phyloP scores from a whole-genome alignment of 345 rosid genomes.

The Angophora floribunda region DNA sequence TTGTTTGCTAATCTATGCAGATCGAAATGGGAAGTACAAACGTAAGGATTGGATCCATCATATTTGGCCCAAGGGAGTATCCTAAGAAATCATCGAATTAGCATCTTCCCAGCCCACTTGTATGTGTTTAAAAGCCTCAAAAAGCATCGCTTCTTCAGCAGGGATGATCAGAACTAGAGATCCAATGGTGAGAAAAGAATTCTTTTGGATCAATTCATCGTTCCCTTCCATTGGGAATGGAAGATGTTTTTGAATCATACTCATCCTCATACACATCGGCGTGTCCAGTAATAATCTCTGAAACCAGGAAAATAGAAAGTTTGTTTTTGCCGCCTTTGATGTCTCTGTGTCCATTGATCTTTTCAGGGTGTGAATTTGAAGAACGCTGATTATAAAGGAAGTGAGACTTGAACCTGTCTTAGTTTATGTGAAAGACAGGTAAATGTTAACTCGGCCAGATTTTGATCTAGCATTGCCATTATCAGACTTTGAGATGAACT shows the following conservation, averaged over 20 bases:
- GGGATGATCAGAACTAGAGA: not conserved
- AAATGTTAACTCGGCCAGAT: not conserved
- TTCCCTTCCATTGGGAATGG: not conserved
- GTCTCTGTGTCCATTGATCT: not conserved
- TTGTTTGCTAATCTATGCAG: slow-evolving; percentile 22
- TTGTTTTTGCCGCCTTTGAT: not conserved
- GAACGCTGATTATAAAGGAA: not conserved
- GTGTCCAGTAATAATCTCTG: not conserved
- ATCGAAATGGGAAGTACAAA: slow-evolving; percentile 92
- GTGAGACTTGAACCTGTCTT: not conserved
- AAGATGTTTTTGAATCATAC: not conserved
- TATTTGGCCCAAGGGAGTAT: slow-evolving; percentile 91
- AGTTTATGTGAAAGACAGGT: not conserved
- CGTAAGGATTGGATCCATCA: slow-evolving; percentile 83
- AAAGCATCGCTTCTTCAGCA: not conserved
- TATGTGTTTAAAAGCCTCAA: not conserved
- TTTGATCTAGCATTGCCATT: not conserved
- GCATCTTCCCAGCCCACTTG: not conserved
- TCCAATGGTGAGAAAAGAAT: not conserved
- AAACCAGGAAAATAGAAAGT: not conserved
- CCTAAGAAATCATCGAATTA: slow-evolving; percentile 26
- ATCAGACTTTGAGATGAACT: not conserved
- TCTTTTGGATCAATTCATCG: not conserved
- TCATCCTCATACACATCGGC: not conserved
- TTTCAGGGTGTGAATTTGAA: not conserved